Conservation (phyloP, 2,329 filamentous ascomycete genomes). For the Sarocladiaceae sp. region DNA sequence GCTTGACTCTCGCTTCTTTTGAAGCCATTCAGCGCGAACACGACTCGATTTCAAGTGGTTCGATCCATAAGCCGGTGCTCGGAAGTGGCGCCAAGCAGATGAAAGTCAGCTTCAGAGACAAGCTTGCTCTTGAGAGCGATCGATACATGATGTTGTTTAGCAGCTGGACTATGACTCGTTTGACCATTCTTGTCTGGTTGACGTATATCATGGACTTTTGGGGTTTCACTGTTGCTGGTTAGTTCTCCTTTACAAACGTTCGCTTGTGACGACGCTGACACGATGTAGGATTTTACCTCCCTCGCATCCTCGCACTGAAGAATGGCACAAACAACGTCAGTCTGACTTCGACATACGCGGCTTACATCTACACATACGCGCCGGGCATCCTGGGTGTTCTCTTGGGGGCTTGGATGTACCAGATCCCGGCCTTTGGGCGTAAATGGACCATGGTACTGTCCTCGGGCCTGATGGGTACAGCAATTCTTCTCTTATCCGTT, state of each 20-base stretch:
- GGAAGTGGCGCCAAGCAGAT: slow-evolving; percentile 14
- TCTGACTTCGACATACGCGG: slow-evolving; percentile 41
- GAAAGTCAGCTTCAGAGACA: slow-evolving; percentile 13
- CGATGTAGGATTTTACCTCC: slow-evolving; percentile 32
- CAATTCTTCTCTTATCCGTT: slow-evolving; percentile 38
- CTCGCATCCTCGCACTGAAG: slow-evolving; percentile 44
- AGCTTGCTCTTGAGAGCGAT: slow-evolving; percentile 13
- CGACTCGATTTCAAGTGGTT: slow-evolving; percentile 14
- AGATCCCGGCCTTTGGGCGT: slow-evolving; percentile 30
- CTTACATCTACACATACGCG: slow-evolving; percentile 48
- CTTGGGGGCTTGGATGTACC: slow-evolving; percentile 35
- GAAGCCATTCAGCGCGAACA: slow-evolving; percentile 19
- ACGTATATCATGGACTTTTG: slow-evolving; percentile 33
- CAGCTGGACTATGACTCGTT: slow-evolving; percentile 24
- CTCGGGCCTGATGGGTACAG: slow-evolving; percentile 36
- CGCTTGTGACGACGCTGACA: background rate
- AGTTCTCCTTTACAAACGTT: background rate
- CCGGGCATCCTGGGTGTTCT: slow-evolving; percentile 46
- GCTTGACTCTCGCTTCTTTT: slow-evolving; percentile 31
- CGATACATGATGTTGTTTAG: slow-evolving; percentile 28
- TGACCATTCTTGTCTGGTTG: slow-evolving; percentile 29
- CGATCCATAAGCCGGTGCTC: slow-evolving; percentile 13
- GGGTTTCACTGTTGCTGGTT: slow-evolving; percentile 31
- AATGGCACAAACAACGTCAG: slow-evolving; percentile 37
- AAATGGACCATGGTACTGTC: slow-evolving; percentile 39